Evolutionary conservation across 768 basidiomycete genomes (phyloP).

Genomic region (Suillus hirtellus): DNA sequence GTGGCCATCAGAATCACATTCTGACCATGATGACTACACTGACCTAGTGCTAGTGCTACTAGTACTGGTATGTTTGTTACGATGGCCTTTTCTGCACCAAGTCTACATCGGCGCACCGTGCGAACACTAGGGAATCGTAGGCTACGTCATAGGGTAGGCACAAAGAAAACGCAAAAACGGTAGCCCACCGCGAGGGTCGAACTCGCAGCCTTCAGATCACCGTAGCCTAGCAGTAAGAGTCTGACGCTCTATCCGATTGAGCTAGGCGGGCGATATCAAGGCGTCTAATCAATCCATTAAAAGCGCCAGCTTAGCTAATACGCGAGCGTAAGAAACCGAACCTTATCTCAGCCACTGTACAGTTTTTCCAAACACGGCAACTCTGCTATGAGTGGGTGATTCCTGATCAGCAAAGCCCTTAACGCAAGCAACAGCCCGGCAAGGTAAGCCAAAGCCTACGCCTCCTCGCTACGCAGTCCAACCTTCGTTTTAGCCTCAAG

Average conservation of each 20-base stretch:
- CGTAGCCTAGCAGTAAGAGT: slow-evolving; percentile 38
- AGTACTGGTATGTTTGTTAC: not conserved
- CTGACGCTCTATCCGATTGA: slow-evolving; percentile 57
- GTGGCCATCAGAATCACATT: not conserved
- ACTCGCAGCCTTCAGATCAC: slow-evolving; percentile 83
- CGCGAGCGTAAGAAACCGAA: not conserved
- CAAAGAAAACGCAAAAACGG: slow-evolving; percentile 16
- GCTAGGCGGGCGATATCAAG: slow-evolving; percentile 41
- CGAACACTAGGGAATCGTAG: too few species aligned
- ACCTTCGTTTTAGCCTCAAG: slow-evolving; percentile 8
- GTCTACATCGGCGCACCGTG: not conserved
- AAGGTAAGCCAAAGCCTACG: slow-evolving; percentile 20
- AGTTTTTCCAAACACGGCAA: slow-evolving; percentile 15
- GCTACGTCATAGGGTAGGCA: too few species aligned
- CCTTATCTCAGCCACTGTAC: slow-evolving; percentile 18
- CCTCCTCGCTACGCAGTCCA: not conserved
- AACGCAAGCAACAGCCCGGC: slow-evolving; percentile 19
- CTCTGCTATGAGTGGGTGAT: slow-evolving; percentile 1
- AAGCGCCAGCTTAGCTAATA: not conserved
- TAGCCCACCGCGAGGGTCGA: slow-evolving; percentile 86
- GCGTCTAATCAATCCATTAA: not conserved
- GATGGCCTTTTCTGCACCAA: not conserved
- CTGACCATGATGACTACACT: not conserved
- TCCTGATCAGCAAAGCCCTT: slow-evolving; percentile 4
- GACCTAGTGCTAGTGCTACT: not conserved